Evolutionary conservation across 2,329 filamentous ascomycete species (phyloP).

Genomic region (Claviceps sp.): DNA sequence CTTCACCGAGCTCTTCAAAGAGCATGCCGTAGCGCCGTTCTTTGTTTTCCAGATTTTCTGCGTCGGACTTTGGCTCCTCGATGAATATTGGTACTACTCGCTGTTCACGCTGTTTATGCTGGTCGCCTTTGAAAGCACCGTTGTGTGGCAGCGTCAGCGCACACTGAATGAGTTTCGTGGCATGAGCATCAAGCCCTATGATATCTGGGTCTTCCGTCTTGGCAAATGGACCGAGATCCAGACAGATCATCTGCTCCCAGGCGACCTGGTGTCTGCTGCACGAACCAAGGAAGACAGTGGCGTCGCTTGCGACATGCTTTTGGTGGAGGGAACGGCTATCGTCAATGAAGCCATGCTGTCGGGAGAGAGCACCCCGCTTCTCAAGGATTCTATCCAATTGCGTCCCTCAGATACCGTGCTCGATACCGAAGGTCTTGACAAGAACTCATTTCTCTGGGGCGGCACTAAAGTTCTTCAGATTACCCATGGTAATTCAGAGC

Average conservation of each 20-base stretch:
- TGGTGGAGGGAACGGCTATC: conserved; percentile 90
- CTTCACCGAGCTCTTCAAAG: conserved; percentile 91
- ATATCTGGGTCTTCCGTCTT: conserved; percentile 78
- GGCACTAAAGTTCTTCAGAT: conserved; percentile 96
- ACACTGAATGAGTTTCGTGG: conserved; percentile 93
- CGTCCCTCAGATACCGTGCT: conserved; percentile 68
- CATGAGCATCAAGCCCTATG: conserved; percentile 99
- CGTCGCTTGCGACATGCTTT: conserved; percentile 91
- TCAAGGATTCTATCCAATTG: conserved; percentile 92
- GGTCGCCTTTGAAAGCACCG: conserved; percentile 92
- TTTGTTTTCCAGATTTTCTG: conserved; percentile 99
- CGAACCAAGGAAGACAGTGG: conserved; percentile 95
- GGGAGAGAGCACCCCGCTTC: conserved; percentile 87
- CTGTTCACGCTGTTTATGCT: conserved; percentile 98
- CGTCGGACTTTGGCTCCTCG: conserved; percentile 94
- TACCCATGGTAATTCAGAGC: conserved; percentile 69
- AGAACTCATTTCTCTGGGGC: conserved; percentile 91
- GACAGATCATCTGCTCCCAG: conserved; percentile 85
- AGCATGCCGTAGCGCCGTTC: conserved; percentile 96
- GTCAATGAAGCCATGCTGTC: conserved; percentile 99
- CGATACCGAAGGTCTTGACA: conserved; percentile 85
- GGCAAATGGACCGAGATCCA: conserved; percentile 79
- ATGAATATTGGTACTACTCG: conserved; percentile 99
- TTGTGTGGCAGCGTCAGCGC: conserved; percentile 96
- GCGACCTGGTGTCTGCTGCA: conserved; percentile 82